Percentiles rank a stretch among this genome's conserved stretches.
Conservation (phyloP, 208 protist species). For the Polymyxa betae region DNA sequence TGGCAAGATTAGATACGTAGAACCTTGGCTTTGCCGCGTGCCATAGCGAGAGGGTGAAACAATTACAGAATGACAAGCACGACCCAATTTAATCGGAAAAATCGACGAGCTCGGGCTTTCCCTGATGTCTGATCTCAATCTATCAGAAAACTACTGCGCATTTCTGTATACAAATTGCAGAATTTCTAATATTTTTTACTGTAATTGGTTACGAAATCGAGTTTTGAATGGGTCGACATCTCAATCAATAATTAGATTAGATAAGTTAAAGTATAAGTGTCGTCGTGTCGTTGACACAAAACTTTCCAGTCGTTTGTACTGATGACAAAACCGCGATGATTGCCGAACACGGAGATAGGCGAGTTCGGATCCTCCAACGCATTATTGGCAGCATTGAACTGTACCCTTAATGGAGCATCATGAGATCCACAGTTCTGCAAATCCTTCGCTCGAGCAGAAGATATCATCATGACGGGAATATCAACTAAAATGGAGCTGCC, state of each 20-base stretch:
- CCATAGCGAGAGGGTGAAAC: background rate
- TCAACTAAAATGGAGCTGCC: background rate
- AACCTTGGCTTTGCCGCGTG: constrained; percentile 36
- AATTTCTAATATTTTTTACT: no score
- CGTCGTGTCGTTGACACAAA: background rate
- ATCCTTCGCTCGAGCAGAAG: background rate
- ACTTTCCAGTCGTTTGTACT: constrained; percentile 3
- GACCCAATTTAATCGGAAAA: no score
- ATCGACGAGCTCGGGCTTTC: no score
- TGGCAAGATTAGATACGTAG: background rate
- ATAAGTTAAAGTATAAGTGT: constrained; percentile 12
- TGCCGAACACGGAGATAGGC: background rate
- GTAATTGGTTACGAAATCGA: no score
- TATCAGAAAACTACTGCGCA: no score
- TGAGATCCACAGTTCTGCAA: background rate
- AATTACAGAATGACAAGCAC: background rate
- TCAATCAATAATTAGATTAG: background rate
- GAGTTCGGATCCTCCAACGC: background rate
- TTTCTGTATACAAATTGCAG: no score
- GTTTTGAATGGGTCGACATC: no score
- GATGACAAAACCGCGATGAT: background rate
- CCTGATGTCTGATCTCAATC: no score
- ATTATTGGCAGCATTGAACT: constrained; percentile 4
- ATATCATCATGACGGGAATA: background rate
- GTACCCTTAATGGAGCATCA: background rate